Evolutionary conservation across 257 asterid species (phyloP).

Genomic region (Capsicum chinense): DNA sequence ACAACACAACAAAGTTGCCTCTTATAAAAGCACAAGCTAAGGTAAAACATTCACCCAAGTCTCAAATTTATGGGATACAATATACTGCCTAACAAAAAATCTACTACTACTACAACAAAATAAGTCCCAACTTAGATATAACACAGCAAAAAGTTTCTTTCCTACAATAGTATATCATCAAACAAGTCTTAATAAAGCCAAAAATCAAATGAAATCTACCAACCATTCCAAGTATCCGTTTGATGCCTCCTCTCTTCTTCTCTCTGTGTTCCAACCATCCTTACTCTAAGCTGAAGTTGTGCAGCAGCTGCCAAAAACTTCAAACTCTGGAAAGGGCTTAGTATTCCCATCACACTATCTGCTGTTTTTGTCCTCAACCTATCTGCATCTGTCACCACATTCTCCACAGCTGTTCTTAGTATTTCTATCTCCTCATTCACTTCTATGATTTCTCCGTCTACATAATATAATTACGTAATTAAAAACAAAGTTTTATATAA

Average conservation of each 20-base stretch:
- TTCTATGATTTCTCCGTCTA: constrained; percentile 30
- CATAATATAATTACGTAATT: not conserved
- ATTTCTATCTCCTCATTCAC: constrained; percentile 34
- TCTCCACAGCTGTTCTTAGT: constrained; percentile 43
- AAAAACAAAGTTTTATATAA: not conserved
- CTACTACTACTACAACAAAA: not conserved
- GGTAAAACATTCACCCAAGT: not conserved
- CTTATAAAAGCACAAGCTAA: not conserved
- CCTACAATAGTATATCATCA: not conserved
- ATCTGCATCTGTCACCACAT: constrained; percentile 53
- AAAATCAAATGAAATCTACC: constrained; percentile 24
- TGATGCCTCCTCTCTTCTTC: constrained; percentile 31
- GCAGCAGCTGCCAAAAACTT: constrained; percentile 51
- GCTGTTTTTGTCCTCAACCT: constrained; percentile 48
- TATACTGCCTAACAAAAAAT: not conserved
- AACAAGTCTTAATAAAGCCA: not conserved
- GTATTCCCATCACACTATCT: constrained; percentile 43
- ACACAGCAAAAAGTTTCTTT: not conserved
- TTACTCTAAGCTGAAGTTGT: constrained; percentile 38
- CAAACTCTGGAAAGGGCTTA: constrained; percentile 50
- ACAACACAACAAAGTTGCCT: not conserved
- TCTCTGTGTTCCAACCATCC: constrained; percentile 39
- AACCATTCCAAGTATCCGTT: not conserved
- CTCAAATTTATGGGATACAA: not conserved
- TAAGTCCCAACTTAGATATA: not conserved